These are phyloP conservation scores for Pelargonium cotyledonis DNA, from an alignment of 441 rosid genomes.

Conservation along the genomic window DNA sequence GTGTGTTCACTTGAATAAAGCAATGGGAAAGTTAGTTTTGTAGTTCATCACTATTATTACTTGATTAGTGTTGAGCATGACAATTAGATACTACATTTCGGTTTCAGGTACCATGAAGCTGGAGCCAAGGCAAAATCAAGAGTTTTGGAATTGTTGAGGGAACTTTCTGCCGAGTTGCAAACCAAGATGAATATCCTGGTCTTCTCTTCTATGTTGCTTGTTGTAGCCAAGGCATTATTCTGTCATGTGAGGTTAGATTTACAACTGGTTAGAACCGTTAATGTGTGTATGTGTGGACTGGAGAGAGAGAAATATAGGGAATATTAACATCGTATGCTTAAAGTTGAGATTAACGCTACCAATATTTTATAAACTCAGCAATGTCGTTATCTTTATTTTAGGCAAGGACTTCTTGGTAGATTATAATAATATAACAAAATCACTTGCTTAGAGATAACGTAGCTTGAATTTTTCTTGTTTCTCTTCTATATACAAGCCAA, in stretches of 20 bases:
- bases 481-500: not conserved
- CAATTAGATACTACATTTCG: slow-evolving; percentile 4
- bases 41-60: slow-evolving; percentile 1
- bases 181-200: slow-evolving; percentile 73
- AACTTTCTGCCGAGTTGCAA: slow-evolving; percentile 77
- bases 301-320: too few species aligned
- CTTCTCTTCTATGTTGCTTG: slow-evolving; percentile 85
- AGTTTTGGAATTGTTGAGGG: slow-evolving; percentile 78
- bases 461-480: slow-evolving; percentile 2
- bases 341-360: not conserved
- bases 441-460: not conserved
- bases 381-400: not conserved
- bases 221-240: slow-evolving; percentile 83
- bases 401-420: not conserved
- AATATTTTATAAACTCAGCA: not conserved
- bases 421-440: not conserved
- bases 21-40: not conserved
- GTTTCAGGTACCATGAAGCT: slow-evolving; percentile 82
- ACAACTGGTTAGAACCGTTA: not conserved
- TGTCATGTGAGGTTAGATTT: slow-evolving; percentile 78
- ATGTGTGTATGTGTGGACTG: too few species aligned
- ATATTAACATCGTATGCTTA: not conserved
- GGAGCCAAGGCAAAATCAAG: slow-evolving; percentile 61
- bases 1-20: slow-evolving; percentile 25
- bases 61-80: not conserved